phyloP scores from a whole-genome alignment of 2,329 filamentous ascomycete species.

The Madurella mycetomatis region DNA sequence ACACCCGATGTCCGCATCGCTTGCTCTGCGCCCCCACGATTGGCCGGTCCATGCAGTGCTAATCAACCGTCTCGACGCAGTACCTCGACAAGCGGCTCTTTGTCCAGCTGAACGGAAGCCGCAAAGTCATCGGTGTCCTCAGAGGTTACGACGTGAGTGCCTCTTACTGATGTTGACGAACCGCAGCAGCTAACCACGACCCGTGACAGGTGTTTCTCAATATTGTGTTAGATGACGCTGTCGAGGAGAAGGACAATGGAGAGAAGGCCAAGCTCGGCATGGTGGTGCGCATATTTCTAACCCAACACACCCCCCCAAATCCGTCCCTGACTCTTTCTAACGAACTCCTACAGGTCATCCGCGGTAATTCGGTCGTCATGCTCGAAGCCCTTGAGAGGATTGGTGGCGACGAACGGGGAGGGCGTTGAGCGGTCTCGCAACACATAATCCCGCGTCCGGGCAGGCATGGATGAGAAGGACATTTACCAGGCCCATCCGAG shows the following conservation, averaged over 20 bases:
- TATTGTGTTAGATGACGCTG: slow-evolving; percentile 93
- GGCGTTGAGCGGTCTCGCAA: slow-evolving; percentile 19
- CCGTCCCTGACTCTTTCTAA: slow-evolving; percentile 25
- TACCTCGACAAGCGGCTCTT: slow-evolving; percentile 99
- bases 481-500: neutral
- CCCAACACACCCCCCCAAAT: too few relatives aligned
- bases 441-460: neutral
- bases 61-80: slow-evolving; percentile 42
- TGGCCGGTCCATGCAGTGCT: neutral
- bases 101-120: slow-evolving; percentile 94
- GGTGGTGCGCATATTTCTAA: slow-evolving; percentile 67
- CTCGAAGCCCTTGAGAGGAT: slow-evolving; percentile 75
- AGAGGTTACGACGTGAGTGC: slow-evolving; percentile 86
- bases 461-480: neutral
- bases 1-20: neutral
- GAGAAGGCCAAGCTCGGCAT: slow-evolving; percentile 90
- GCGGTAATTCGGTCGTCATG: slow-evolving; percentile 98
- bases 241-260: slow-evolving; percentile 88
- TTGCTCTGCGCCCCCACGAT: too few relatives aligned
- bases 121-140: slow-evolving; percentile 91
- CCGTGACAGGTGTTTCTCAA: slow-evolving; percentile 85
- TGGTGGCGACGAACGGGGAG: slow-evolving; percentile 53
- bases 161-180: neutral
- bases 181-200: neutral
- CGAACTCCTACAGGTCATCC: slow-evolving; percentile 65